These are phyloP conservation scores for Phaseolus lunatus DNA, from an alignment of 306 rosid genomes.

Conservation along the genomic window DNA sequence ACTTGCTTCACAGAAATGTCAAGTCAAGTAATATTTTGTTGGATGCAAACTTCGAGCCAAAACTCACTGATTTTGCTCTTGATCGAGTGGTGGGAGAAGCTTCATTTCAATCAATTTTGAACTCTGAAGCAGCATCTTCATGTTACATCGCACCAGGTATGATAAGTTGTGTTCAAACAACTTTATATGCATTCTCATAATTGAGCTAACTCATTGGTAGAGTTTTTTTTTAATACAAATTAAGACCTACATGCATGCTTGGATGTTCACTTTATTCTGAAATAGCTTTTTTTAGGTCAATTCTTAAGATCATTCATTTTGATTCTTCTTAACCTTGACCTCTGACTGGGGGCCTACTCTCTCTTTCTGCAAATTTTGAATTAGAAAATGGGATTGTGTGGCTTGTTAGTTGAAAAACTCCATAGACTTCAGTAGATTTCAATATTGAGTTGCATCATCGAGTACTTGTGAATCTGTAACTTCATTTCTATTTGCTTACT, in stretches of 20 bases:
- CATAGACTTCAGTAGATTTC: too few species aligned
- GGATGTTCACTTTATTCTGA: neutral
- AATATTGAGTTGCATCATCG: too few species aligned
- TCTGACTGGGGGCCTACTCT: neutral
- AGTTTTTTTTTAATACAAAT: conserved; percentile 5
- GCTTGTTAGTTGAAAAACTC: neutral
- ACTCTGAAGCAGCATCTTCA: conserved; percentile 79
- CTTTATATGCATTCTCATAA: neutral
- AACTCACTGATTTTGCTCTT: conserved; percentile 86
- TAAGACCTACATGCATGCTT: neutral
- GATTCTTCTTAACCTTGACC: neutral
- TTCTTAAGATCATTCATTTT: neutral
- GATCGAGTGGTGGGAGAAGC: conserved; percentile 82
- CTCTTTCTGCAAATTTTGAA: neutral
- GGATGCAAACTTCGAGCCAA: conserved; percentile 87
- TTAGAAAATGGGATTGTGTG: neutral
- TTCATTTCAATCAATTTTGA: conserved; percentile 75
- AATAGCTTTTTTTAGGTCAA: neutral
- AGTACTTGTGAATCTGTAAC: too few species aligned
- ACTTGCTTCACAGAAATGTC: conserved; percentile 84
- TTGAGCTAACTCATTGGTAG: neutral
- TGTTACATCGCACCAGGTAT: conserved; percentile 95
- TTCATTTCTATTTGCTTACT: too few species aligned
- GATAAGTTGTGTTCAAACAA: neutral
- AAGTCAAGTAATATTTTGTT: conserved; percentile 83